Evolutionary conservation across 345 rosid species (phyloP).

Genomic region (Combretum micranthum): DNA sequence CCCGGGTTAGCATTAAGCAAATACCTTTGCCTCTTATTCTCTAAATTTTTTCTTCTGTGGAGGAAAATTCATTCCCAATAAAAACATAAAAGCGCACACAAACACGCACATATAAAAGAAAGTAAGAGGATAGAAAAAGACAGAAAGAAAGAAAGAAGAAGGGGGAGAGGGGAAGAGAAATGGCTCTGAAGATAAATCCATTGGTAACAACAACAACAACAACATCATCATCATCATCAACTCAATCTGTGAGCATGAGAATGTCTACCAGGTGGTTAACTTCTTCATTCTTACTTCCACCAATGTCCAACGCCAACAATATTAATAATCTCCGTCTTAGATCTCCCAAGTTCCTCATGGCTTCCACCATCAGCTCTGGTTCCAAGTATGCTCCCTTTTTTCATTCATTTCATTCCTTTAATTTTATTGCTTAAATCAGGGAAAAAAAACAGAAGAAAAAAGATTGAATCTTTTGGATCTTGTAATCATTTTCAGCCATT

Average conservation of each 20-base stretch:
- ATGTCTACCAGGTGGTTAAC: conserved; percentile 11
- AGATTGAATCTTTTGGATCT: not conserved
- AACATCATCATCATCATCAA: too few relatives aligned
- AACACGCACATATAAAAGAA: not conserved
- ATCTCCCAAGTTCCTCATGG: conserved; percentile 73
- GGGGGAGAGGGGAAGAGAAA: conserved; percentile 5
- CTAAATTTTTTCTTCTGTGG: too few relatives aligned
- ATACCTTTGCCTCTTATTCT: too few relatives aligned
- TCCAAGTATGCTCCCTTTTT: conserved; percentile 35
- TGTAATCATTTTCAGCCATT: conserved; percentile 9
- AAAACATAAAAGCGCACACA: not conserved
- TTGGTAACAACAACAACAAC: conserved; percentile 20
- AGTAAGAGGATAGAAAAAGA: not conserved
- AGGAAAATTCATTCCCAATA: too few relatives aligned
- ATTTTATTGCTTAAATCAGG: not conserved
- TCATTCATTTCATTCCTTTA: not conserved
- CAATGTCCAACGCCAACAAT: conserved; percentile 21
- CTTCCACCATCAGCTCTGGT: conserved; percentile 62
- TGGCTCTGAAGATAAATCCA: conserved; percentile 73
- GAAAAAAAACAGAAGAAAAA: too few relatives aligned
- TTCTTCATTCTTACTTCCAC: conserved; percentile 53
- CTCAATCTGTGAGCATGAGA: too few relatives aligned
- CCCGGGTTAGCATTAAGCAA: too few relatives aligned
- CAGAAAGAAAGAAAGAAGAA: not conserved
- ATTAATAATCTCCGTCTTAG: conserved; percentile 39